These are phyloP conservation scores for Paramecium pentaurelia DNA, from an alignment of 73 alveolate species.

Conservation along the genomic window DNA sequence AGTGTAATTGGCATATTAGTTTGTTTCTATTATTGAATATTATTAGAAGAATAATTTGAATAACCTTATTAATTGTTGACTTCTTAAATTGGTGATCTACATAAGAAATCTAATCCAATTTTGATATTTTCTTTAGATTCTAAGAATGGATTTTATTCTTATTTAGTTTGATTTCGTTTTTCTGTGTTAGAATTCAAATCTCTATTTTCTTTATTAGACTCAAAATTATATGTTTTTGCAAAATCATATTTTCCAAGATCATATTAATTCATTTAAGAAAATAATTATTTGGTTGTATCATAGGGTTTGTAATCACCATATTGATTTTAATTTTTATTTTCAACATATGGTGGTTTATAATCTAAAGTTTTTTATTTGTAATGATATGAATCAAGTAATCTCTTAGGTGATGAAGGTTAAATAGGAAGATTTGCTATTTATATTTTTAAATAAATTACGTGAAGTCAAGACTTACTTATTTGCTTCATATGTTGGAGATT, in stretches of 20 bases:
- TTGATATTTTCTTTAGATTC: slow-evolving; percentile 2
- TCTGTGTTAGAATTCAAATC: neutral
- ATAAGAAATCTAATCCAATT: neutral
- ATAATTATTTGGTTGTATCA: neutral
- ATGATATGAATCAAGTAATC: slow-evolving; percentile 1
- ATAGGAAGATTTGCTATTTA: neutral
- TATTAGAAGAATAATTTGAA: neutral
- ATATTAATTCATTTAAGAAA: neutral
- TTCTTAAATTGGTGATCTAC: slow-evolving; percentile 7
- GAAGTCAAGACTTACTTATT: neutral
- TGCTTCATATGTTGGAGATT: slow-evolving; percentile 27
- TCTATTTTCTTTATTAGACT: neutral
- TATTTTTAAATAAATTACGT: neutral
- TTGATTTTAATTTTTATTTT: neutral
- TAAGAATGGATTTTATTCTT: neutral
- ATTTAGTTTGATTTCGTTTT: neutral
- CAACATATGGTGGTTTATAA: neutral
- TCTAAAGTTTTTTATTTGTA: slow-evolving; percentile 4
- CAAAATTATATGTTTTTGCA: neutral
- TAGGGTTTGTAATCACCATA: slow-evolving; percentile 6
- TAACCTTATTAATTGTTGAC: neutral
- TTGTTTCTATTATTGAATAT: neutral
- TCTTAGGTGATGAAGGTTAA: neutral
- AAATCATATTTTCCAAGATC: neutral
- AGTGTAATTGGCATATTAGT: neutral